These are phyloP conservation scores for Dalbergia cultrata DNA, from an alignment of 306 rosid species.

Conservation along the genomic window DNA sequence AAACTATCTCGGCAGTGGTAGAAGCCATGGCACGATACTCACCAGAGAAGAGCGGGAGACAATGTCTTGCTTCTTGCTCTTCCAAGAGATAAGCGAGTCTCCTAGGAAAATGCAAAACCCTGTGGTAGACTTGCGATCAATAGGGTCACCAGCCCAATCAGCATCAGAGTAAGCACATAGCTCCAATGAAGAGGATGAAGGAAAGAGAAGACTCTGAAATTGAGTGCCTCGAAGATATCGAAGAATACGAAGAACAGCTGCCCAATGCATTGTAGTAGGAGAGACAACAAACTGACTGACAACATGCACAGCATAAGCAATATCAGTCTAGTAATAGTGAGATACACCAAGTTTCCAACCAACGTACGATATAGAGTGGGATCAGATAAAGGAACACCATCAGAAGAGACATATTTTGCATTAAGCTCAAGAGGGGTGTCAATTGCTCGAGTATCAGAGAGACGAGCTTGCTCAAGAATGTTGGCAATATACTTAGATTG, in stretches of 20 bases:
- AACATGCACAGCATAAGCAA: not conserved
- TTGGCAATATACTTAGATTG: not conserved
- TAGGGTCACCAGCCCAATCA: not conserved
- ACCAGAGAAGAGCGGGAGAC: not conserved
- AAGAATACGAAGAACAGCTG: not conserved
- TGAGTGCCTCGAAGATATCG: not conserved
- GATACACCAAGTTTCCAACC: not conserved
- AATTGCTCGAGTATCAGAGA: not conserved
- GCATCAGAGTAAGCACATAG: not conserved
- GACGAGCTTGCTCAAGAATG: not conserved
- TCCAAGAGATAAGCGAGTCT: no score
- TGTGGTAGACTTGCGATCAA: no score
- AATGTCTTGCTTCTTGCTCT: not conserved
- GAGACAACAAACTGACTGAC: not conserved
- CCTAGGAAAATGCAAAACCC: no score
- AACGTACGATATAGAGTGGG: not conserved
- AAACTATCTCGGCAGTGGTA: no score
- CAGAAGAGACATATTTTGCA: not conserved
- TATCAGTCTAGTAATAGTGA: not conserved
- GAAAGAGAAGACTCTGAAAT: not conserved
- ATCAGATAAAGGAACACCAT: not conserved
- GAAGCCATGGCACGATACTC: no score
- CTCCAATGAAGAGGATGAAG: not conserved
- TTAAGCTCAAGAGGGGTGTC: not conserved
- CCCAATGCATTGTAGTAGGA: not conserved